These are phyloP conservation scores for Trichocomaceae sp. DNA, from an alignment of 2,329 filamentous ascomycete species.

Conservation along the genomic window DNA sequence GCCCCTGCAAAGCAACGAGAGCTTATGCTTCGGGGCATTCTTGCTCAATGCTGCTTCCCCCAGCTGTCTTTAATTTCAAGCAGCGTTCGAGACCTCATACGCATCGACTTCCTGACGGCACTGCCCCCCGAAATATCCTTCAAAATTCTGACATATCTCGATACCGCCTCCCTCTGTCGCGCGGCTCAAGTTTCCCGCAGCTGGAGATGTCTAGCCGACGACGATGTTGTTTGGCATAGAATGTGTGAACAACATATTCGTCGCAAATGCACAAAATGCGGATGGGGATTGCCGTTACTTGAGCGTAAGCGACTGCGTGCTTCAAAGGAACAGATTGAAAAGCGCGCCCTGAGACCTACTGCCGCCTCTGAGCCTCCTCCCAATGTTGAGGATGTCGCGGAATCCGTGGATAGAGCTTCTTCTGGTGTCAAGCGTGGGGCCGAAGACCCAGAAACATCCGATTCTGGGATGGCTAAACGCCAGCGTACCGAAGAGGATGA, in stretches of 20 bases:
- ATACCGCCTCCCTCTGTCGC: slow-evolving; percentile 91
- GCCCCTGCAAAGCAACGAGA: slow-evolving; percentile 90
- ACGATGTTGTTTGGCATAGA: slow-evolving; percentile 94
- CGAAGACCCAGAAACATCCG: slow-evolving; percentile 1
- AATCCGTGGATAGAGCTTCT: slow-evolving; percentile 1
- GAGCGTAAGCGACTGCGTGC: slow-evolving; percentile 82
- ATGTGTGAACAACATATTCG: slow-evolving; percentile 99
- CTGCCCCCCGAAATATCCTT: slow-evolving; percentile 86
- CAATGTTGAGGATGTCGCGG: neutral
- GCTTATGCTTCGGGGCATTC: slow-evolving; percentile 91
- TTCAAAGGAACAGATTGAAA: slow-evolving; percentile 77
- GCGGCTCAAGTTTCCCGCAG: slow-evolving; percentile 85
- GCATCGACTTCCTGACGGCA: slow-evolving; percentile 91
- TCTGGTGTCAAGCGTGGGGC: slow-evolving; percentile 1
- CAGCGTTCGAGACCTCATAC: slow-evolving; percentile 86
- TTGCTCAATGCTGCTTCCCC: slow-evolving; percentile 95
- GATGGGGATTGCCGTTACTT: slow-evolving; percentile 84
- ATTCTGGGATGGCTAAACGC: slow-evolving; percentile 17
- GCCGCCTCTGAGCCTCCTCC: slow-evolving; percentile 22
- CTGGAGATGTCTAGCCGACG: slow-evolving; percentile 88
- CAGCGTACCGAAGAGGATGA: slow-evolving; percentile 17
- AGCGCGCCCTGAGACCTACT: slow-evolving; percentile 54
- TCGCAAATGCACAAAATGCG: slow-evolving; percentile 87
- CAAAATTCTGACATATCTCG: slow-evolving; percentile 86
- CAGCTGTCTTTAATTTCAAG: slow-evolving; percentile 89